These are phyloP conservation scores for Barnettozyma botsteinii DNA, from an alignment of 805 yeast genomes.

Conservation along the genomic window DNA sequence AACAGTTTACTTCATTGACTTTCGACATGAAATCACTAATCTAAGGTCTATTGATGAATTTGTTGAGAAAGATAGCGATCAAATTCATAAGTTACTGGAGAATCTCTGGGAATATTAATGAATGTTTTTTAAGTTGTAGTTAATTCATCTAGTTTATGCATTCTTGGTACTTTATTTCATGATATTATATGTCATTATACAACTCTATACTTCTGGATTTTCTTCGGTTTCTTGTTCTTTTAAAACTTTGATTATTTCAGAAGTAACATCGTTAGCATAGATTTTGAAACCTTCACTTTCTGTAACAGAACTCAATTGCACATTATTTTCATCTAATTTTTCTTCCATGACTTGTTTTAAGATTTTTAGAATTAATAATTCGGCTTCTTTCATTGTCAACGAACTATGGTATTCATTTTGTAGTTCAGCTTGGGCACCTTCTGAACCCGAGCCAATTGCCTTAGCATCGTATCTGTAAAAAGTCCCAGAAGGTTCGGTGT, in stretches of 20 bases:
- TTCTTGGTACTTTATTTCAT: not conserved
- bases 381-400: constrained; percentile 88
- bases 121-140: not conserved
- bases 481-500: constrained; percentile 99
- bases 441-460: constrained; percentile 98
- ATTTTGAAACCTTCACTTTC: constrained; percentile 79
- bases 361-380: constrained; percentile 78
- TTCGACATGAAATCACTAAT: no score
- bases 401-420: constrained; percentile 95
- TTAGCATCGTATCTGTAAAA: constrained; percentile 97
- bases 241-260: constrained; percentile 69
- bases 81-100: no score
- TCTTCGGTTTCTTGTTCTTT: constrained; percentile 62
- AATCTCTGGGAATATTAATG: not conserved
- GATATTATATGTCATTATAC: not conserved
- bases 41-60: no score
- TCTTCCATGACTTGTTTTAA: constrained; percentile 99
- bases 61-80: no score
- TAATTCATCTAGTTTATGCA: not conserved
- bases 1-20: no score
- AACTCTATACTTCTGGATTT: constrained; percentile 21
- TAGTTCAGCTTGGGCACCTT: constrained; percentile 97
- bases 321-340: constrained; percentile 89
- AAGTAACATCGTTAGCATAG: constrained; percentile 77
- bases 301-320: constrained; percentile 92